These are phyloP conservation scores for Monosporascus ibericus DNA, from an alignment of 2,329 filamentous ascomycete species.

Conservation along the genomic window DNA sequence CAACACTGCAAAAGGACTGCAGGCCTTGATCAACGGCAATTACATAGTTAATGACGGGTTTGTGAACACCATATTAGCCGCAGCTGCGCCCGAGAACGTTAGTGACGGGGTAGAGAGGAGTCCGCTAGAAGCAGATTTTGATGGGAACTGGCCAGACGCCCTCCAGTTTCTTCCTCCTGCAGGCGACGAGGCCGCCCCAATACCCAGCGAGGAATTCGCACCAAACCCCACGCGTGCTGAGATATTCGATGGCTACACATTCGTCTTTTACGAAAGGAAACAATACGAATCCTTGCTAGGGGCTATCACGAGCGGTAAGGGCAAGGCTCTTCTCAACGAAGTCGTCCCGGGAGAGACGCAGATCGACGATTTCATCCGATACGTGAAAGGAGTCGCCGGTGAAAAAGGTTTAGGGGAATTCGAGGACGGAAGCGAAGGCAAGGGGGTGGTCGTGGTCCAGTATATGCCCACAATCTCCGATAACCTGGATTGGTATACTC, in stretches of 20 bases:
- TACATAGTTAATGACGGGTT: slow-evolving; percentile 71
- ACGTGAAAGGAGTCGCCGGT: slow-evolving; percentile 68
- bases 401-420: slow-evolving; percentile 64
- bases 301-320: slow-evolving; percentile 71
- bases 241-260: slow-evolving; percentile 82
- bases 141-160: slow-evolving; percentile 70
- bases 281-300: slow-evolving; percentile 73
- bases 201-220: slow-evolving; percentile 62
- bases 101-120: slow-evolving; percentile 44
- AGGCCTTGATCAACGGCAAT: slow-evolving; percentile 76
- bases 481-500: slow-evolving; percentile 58
- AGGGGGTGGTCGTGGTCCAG: slow-evolving; percentile 73
- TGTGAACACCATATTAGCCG: slow-evolving; percentile 63
- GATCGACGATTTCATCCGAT: slow-evolving; percentile 70
- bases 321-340: slow-evolving; percentile 68
- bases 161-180: slow-evolving; percentile 65
- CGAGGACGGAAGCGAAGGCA: slow-evolving; percentile 56
- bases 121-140: slow-evolving; percentile 73
- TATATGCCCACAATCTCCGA: slow-evolving; percentile 55
- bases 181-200: slow-evolving; percentile 67
- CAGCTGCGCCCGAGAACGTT: slow-evolving; percentile 41
- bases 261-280: slow-evolving; percentile 72
- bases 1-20: slow-evolving; percentile 81
- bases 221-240: slow-evolving; percentile 61
- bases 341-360: slow-evolving; percentile 58